Evolutionary conservation across 108 stramenopile species (phyloP), one percentile per base, ranked within the genome.

Genomic region (Seminavis robusta): DNA sequence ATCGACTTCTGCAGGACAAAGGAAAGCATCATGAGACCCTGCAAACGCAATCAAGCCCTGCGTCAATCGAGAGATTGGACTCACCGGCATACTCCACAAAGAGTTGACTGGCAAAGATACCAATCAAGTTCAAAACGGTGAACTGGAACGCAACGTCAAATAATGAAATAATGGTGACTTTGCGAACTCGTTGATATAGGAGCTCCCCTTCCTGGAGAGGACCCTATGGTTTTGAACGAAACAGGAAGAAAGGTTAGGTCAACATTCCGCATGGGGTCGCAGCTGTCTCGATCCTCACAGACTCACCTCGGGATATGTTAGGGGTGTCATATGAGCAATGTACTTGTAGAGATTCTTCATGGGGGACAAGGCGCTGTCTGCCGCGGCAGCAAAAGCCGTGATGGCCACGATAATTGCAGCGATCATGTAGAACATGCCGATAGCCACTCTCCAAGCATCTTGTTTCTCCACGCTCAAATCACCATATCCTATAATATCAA

Each of bases 401-500:
- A 67, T 56, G 3, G 67, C 71, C 2, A 80, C 62, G 1, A 51
- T 52, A 27, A 80, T 68, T 8, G 74, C 50, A 32, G 73, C 6
- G 19, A 76, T 46, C 74, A 80, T 80, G 63, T 59, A 80, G 26
- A 76, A 1, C 17, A 53, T 73, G 11, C 57, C 79, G 20, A 80
- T 63, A 21, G 76, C 76, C 31, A 57, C 47, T n/a, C 62, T 58
- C 74, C 74, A 76, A 23, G 27, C 45, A 32, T 17, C 37, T 11
- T 39, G 37, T 16, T 44, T 39, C n/a, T 38, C 67, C 9, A 68
- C 44, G 27, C 46, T 58, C 34, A 56, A 31, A 67, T 79, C 79
- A 10, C 75, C 79, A 47, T 76, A 80, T 46, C 72, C 75, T n/a
- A n/a, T n/a, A 13, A 80, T 75, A 26, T 72, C 74, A 19, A 58